These are phyloP conservation scores for Cyclanthera cordifolia DNA, from an alignment of 306 rosid species.

Conservation along the genomic window DNA sequence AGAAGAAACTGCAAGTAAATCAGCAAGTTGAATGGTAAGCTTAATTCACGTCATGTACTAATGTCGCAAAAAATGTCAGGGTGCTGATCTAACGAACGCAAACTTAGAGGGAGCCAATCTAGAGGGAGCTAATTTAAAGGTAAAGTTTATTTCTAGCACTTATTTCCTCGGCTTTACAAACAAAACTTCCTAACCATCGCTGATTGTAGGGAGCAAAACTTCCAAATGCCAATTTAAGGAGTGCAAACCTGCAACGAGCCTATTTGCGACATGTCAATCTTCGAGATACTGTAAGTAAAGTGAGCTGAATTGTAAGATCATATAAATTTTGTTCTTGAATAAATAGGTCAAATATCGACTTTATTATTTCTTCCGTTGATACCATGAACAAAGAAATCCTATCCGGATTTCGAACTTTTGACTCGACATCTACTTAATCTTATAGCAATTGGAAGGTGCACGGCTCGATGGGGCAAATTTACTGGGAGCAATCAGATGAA, in stretches of 20 bases:
- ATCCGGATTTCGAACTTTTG: not conserved
- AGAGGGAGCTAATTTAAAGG: constrained; percentile 97
- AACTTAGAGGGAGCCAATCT: constrained; percentile 84
- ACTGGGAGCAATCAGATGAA: constrained; percentile 55
- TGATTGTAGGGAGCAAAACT: constrained; percentile 65
- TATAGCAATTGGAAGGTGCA: constrained; percentile 80
- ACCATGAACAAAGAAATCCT: not conserved
- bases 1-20: too few species aligned
- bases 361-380: not conserved
- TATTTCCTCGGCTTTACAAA: not conserved
- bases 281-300: constrained; percentile 52
- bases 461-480: constrained; percentile 87
- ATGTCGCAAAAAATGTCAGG: constrained; percentile 29
- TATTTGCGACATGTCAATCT: constrained; percentile 72
- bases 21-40: not conserved
- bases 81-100: constrained; percentile 86
- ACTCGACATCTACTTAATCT: constrained; percentile 4
- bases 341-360: not conserved
- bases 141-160: constrained; percentile 20
- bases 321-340: not conserved
- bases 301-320: not conserved
- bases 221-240: constrained; percentile 60
- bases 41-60: not conserved
- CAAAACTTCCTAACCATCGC: not conserved
- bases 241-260: constrained; percentile 89